Percentiles rank a stretch among this genome's conserved stretches.
Evolutionary conservation across 441 rosid species (phyloP).

Genomic region (Corymbia citriodora): DNA sequence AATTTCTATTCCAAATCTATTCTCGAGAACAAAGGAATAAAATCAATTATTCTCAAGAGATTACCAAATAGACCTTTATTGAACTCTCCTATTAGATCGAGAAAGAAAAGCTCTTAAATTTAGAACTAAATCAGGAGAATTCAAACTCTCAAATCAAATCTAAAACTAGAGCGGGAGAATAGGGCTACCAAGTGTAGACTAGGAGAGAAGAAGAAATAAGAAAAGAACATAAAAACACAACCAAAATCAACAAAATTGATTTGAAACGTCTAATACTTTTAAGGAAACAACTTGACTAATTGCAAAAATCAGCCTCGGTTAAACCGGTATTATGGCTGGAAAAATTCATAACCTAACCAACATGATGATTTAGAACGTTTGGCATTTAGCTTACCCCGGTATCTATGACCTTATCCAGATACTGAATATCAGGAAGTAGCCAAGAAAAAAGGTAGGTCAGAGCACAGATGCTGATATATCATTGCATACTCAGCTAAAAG

Average conservation of each 20-base stretch:
- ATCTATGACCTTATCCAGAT: background rate
- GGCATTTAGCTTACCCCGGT: background rate
- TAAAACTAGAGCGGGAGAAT: background rate
- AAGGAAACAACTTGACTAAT: background rate
- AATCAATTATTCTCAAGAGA: too few species aligned
- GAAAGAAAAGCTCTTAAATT: background rate
- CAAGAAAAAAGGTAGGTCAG: background rate
- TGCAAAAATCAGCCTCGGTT: background rate
- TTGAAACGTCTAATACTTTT: background rate
- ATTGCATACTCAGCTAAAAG: background rate
- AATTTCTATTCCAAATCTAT: too few species aligned
- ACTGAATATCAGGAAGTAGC: background rate
- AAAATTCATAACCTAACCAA: background rate
- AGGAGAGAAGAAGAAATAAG: too few species aligned
- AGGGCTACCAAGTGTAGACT: background rate
- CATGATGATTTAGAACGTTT: background rate
- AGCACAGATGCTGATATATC: background rate
- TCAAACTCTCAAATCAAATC: background rate
- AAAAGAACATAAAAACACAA: background rate
- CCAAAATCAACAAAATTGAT: background rate
- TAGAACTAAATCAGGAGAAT: background rate
- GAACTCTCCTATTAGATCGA: background rate
- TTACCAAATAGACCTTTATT: too few species aligned
- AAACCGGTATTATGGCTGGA: background rate
- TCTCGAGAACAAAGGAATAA: too few species aligned